A percentile compares a stretch with the other conserved stretches of the same genome.
phyloP scores from a whole-genome alignment of 2,329 filamentous ascomycete genomes.

The Penicillium sp. region DNA sequence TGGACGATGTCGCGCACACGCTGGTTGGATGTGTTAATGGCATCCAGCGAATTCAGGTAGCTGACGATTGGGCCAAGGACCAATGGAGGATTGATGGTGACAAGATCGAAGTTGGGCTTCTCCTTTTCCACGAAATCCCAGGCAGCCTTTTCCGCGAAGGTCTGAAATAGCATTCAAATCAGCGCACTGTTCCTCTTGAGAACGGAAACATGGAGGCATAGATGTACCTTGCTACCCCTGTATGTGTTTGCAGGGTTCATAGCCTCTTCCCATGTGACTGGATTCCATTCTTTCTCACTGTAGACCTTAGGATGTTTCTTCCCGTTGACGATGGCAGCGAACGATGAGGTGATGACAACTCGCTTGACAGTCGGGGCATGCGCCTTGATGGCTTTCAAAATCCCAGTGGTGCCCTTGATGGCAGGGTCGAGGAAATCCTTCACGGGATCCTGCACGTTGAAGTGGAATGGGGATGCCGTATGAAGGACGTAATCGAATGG shows the following conservation, averaged over 20 bases:
- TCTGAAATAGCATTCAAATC: slow-evolving; percentile 17
- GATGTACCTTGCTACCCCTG: slow-evolving; percentile 48
- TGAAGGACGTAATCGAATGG: slow-evolving; percentile 69
- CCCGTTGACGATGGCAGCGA: slow-evolving; percentile 57
- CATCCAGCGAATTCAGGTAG: slow-evolving; percentile 57
- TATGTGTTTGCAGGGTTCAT: slow-evolving; percentile 35
- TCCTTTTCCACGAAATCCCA: slow-evolving; percentile 58
- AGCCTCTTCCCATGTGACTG: slow-evolving; percentile 40
- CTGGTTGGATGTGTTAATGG: slow-evolving; percentile 67
- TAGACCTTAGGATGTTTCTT: slow-evolving; percentile 31
- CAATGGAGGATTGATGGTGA: slow-evolving; percentile 57
- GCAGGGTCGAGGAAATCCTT: slow-evolving; percentile 57
- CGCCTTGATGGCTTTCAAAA: slow-evolving; percentile 57
- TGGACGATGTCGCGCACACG: slow-evolving; percentile 58
- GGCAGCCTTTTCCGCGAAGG: slow-evolving; percentile 60
- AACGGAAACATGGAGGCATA: not conserved
- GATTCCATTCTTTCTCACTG: slow-evolving; percentile 40
- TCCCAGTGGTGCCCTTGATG: slow-evolving; percentile 58
- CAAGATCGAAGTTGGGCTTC: slow-evolving; percentile 54
- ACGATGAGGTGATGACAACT: slow-evolving; percentile 65
- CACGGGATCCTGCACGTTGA: slow-evolving; percentile 64
- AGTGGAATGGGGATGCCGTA: slow-evolving; percentile 68
- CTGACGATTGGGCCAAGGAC: slow-evolving; percentile 60
- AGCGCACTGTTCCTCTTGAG: slow-evolving; percentile 1
- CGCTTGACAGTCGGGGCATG: slow-evolving; percentile 61